Base-by-base conservation (phyloP, 2,329 filamentous ascomycete genomes). In the Alternaria postmessia region DNA sequence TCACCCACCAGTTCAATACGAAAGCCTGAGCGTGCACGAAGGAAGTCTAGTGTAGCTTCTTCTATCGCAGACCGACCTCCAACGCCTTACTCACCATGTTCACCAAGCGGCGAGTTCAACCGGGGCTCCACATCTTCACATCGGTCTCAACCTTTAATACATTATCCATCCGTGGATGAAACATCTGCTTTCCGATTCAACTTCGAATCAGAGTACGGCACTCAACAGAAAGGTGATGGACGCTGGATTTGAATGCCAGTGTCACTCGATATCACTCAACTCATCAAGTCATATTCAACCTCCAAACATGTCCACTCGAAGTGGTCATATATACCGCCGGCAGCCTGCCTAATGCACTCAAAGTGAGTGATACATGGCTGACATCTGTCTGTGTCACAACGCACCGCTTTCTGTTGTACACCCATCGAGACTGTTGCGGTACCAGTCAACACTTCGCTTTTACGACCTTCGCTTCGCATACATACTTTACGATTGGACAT, bases 151-250 rank as follows among this genome's bases (percentile, higher is more conserved):
- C 67, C 70, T 52, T 68, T 74, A 51, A 70, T 73, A 43, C 77
- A 79, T 54, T 75, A 79, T 51, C 77, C 77, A 51, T 77, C 74
- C 18, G 72, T 78, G 66, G 77, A 74, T 2, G 75, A 79, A 63
- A 67, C 75, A 16, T 78, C 76, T 7, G 74, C 75, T 16, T 78
- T 79, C 62, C 66, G 71, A 42, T 79, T 79, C 59, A 69, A 75
- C 26, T 69, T 77, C 47, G 69, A 75, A 30, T 61, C 67, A 16
- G 67, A 70, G 41, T 70, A 68, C 47, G 67, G 66, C 55, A 65
- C 62, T 30, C 58, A 66, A 26, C 67, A 64, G 49, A 64, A 66
- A 44, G 55, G 46, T 48, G 64, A 44, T 44, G 57, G 57, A 54
- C 52, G 59, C 55, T 72, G 69, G 69, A 63, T 71, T 59, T 71